Conservation (phyloP, 1,284 basidiomycete genomes). For the Heliocybe sulcata region DNA sequence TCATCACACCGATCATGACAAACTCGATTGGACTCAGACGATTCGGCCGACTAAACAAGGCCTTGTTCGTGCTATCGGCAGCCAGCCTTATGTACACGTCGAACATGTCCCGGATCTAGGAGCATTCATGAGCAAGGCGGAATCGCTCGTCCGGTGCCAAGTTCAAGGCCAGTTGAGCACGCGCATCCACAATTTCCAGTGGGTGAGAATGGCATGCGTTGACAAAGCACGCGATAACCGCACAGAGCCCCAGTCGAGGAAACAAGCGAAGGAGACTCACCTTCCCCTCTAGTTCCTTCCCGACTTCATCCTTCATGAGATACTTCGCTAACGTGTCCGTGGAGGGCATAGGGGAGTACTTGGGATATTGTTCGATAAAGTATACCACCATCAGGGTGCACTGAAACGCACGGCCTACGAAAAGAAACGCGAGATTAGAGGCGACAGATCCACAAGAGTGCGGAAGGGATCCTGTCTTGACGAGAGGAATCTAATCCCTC, state of each 20-base stretch:
- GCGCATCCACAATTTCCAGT: too few relatives aligned
- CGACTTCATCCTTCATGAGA: slow-evolving; percentile 17
- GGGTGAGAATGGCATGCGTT: too few relatives aligned
- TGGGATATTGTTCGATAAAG: slow-evolving; percentile 29
- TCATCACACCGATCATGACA: slow-evolving; percentile 38
- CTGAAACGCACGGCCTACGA: slow-evolving; percentile 36
- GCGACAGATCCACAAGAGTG: neutral
- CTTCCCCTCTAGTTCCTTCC: neutral
- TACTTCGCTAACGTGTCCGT: slow-evolving; percentile 32
- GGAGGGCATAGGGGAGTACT: slow-evolving; percentile 18
- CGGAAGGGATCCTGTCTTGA: too few relatives aligned
- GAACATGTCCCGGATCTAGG: slow-evolving; percentile 30
- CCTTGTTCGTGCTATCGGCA: slow-evolving; percentile 25
- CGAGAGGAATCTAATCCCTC: neutral
- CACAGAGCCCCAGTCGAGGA: neutral
- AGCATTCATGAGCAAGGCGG: slow-evolving; percentile 19
- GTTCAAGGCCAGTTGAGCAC: too few relatives aligned
- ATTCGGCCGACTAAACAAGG: slow-evolving; percentile 28
- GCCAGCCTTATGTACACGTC: slow-evolving; percentile 32
- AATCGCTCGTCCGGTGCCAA: neutral
- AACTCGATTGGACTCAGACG: slow-evolving; percentile 43
- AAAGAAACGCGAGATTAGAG: neutral
- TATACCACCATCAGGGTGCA: slow-evolving; percentile 35
- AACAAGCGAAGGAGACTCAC: neutral
- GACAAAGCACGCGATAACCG: too few relatives aligned